Percentiles rank a stretch among this genome's conserved stretches.
Evolutionary conservation across 495 filamentous ascomycete genomes (phyloP).

Genomic region (Aspergillus taichungensis): DNA sequence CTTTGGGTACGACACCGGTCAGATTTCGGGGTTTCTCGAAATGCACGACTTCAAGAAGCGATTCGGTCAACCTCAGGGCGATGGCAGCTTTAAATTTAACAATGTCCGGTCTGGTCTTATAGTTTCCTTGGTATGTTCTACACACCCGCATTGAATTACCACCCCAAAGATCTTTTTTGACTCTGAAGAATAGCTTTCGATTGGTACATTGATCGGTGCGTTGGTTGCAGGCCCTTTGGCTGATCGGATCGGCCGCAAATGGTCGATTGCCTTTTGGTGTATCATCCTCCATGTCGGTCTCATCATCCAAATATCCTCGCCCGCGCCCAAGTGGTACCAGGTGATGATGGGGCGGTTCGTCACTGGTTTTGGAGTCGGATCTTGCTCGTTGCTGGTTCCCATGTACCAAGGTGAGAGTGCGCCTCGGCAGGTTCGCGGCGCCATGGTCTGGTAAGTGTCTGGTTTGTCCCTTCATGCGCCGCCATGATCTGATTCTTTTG

Average conservation of each 20-base stretch:
- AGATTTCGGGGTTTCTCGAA: slow-evolving; percentile 51
- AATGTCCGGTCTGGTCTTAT: slow-evolving; percentile 46
- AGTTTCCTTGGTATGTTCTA: slow-evolving; percentile 33
- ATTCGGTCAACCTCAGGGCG: slow-evolving; percentile 26
- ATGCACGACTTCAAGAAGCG: slow-evolving; percentile 43
- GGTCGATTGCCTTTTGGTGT: slow-evolving; percentile 41
- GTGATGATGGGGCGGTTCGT: slow-evolving; percentile 44
- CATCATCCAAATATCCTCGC: slow-evolving; percentile 53
- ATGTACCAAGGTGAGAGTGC: slow-evolving; percentile 63
- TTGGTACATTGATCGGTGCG: slow-evolving; percentile 59
- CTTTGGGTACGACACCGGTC: slow-evolving; percentile 41
- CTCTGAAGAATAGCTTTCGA: slow-evolving; percentile 33
- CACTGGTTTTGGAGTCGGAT: slow-evolving; percentile 57
- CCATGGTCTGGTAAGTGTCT: slow-evolving; percentile 43
- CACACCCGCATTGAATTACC: neutral
- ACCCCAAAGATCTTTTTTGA: neutral
- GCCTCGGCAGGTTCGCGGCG: slow-evolving; percentile 51
- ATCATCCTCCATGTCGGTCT: slow-evolving; percentile 55
- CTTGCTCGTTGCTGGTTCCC: slow-evolving; percentile 57
- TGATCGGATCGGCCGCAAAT: slow-evolving; percentile 40
- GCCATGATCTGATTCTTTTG: neutral
- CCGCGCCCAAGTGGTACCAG: slow-evolving; percentile 39
- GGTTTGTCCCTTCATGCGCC: neutral
- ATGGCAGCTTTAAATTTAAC: slow-evolving; percentile 31
- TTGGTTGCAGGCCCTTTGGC: slow-evolving; percentile 45